Evolutionary conservation across 345 rosid species (phyloP), one percentile per base, ranked within the genome.

Genomic region (Sonneratia caseolaris): DNA sequence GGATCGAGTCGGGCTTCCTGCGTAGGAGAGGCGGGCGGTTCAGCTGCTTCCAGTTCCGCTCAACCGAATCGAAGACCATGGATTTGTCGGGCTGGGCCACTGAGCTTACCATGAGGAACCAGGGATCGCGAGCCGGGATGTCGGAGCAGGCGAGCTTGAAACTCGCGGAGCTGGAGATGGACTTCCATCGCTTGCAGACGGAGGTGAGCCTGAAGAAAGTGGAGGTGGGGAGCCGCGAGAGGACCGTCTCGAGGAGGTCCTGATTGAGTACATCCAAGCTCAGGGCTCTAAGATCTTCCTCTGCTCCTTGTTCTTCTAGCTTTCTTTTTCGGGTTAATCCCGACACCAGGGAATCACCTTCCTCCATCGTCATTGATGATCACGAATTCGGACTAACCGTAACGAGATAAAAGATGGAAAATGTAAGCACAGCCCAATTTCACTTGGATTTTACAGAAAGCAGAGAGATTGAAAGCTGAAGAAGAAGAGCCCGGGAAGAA

Each of bases 131-230:
- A 66, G 81, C 68, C 70, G 84, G 88, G 79, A 93, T 69, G 38
- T 78, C 81, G 0, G 91, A 84, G 85, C 98, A 93, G 38, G 98
- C 91, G 36, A 87, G 83, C 78, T 81, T 87, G 85, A 93, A 93
- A 79, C 93, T 87, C 57, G 81, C 68, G 2, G 98, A 93, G 70
- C 76, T 67, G 55, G 88, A 74, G 66, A 78, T 81, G 12, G 87
- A 81, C 78, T 83, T 89, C 97, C 97, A 93, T 78, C 98, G 82
- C 88, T 87, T 91, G 96, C 91, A 89, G 69, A 93, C 96, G 3
- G 93, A 91, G 71, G 69, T 71, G 70, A 85, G 67, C 59, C 93
- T 88, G 80, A 84, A 84, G 79, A 86, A 89, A 22, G 81, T 65
- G 5, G 97, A 85, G 32, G 97, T 76, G 19, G 98, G 98, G 40